Conservation (phyloP, 2,329 filamentous ascomycete species). For the Bipolaris sorokiniana region DNA sequence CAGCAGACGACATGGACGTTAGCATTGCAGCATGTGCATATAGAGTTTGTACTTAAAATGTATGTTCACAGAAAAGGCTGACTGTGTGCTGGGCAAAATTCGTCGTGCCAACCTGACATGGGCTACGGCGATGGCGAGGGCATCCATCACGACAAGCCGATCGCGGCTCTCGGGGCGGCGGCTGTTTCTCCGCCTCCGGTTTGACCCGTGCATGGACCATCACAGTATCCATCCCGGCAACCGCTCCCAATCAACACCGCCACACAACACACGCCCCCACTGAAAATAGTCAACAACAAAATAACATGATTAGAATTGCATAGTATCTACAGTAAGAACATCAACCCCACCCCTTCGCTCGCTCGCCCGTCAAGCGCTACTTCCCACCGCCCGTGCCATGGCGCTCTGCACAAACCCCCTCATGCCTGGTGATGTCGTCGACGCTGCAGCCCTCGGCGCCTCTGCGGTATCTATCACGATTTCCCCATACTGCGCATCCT, state of each 20-base stretch:
- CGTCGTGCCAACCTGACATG: background rate
- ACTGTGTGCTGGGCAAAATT: background rate
- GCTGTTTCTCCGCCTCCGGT: slow-evolving; percentile 9
- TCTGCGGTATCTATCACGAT: slow-evolving; percentile 17
- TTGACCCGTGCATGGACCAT: slow-evolving; percentile 9
- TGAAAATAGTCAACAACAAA: background rate
- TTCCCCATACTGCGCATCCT: slow-evolving; percentile 9
- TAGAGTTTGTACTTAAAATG: too few relatives aligned
- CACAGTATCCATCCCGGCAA: slow-evolving; percentile 4
- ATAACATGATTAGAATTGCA: background rate
- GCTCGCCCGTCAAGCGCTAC: slow-evolving; percentile 14
- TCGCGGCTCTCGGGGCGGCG: slow-evolving; percentile 12
- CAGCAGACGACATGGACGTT: background rate
- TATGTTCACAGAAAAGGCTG: background rate
- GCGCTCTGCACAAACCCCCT: slow-evolving; percentile 10
- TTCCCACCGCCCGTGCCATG: slow-evolving; percentile 24
- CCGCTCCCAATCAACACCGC: background rate
- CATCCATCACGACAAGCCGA: slow-evolving; percentile 7
- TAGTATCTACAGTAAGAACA: background rate
- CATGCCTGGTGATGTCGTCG: slow-evolving; percentile 6
- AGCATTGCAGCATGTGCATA: background rate
- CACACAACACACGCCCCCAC: background rate
- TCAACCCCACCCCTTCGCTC: too few relatives aligned
- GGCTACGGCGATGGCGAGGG: slow-evolving; percentile 2
- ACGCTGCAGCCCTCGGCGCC: slow-evolving; percentile 15